Evolutionary conservation across 2,329 filamentous ascomycete species (phyloP).

Genomic region (Ramichloridium luteum): DNA sequence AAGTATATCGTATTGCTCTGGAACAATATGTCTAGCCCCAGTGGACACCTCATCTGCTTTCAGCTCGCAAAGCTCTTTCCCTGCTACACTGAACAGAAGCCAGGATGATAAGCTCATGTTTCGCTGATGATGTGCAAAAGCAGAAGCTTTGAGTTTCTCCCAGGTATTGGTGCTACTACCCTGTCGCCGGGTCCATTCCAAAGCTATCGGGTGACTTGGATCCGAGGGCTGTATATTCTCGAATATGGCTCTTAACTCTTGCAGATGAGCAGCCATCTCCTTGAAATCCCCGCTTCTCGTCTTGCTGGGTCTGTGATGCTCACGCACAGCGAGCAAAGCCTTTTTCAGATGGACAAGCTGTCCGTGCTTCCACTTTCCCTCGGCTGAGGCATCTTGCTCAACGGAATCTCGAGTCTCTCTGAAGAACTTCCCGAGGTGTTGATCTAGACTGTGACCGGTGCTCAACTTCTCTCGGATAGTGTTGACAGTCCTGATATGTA

Average conservation of each 20-base stretch:
- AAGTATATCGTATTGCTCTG: constrained; percentile 19
- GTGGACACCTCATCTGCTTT: constrained; percentile 18
- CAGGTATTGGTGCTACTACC: constrained; percentile 23
- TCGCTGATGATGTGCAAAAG: constrained; percentile 24
- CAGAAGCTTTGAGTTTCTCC: constrained; percentile 36
- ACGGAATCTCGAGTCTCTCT: constrained; percentile 3
- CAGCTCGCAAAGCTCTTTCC: constrained; percentile 27
- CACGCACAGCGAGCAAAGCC: too few species aligned
- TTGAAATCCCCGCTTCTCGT: too few species aligned
- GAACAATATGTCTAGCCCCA: constrained; percentile 10
- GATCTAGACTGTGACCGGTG: constrained; percentile 1
- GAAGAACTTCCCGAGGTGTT: constrained; percentile 6
- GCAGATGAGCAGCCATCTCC: too few species aligned
- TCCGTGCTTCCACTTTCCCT: too few species aligned
- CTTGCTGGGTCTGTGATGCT: too few species aligned
- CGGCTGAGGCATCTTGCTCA: too few species aligned
- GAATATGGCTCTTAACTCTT: too few species aligned
- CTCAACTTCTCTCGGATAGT: constrained; percentile 8
- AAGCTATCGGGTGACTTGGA: constrained; percentile 5
- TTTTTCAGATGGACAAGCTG: too few species aligned
- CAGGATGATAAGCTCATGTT: constrained; percentile 8
- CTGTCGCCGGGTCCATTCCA: constrained; percentile 14
- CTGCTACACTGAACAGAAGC: constrained; percentile 31
- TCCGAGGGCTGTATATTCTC: constrained; percentile 11
- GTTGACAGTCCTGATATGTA: constrained; percentile 10